Base-by-base conservation (phyloP, 768 basidiomycete species). In the Lactifluus pinguis region DNA sequence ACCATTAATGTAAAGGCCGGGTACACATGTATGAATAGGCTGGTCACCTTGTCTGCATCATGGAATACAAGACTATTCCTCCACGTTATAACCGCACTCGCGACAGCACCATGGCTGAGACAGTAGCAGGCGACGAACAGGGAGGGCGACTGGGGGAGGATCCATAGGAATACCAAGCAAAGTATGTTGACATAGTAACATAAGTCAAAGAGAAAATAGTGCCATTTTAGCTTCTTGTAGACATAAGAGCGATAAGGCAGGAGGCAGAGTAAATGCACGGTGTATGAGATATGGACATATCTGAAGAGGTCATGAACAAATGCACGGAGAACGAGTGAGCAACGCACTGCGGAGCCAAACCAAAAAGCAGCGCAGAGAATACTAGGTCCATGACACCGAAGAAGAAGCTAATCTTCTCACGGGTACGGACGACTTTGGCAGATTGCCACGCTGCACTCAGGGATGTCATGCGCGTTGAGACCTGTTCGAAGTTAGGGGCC, bases 11-110 rank as follows among this genome's bases (percentile, higher is more conserved):
- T 85, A 63, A 95, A 83, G 0, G 97, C 92, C 0, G 91, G 82
- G 69, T 97, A 98, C 59, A 98, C 87, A 70, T 99, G 97, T 36
- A 99, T 83, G 75, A 95, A 98, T 29, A 99, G 76, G 10, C 89
- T 92, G 17, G 91, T 98, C 69, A 98, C 90, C 73, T 98, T 98
- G 72, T 99, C 97, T 57, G 84, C 80, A 68, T 95, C 94, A 69
- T 99, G 97, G 76, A 99, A 99, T 3, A 99, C 97, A 25, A 99
- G 83, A 65, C 92, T 95, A 69, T 99, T 99, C 62, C 97, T 81
- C 97, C 97, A 99, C 10, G 95, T 98, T 66, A 98, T 91, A 52
- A 98, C 94, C 0, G 95, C 95, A 54, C 89, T 92, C 0, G 92
- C 95, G 36, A 97, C 80, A 0, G 89, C 83, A 0, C 94, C 97